Base-by-base conservation (phyloP, 768 basidiomycete species). In the Chalciporus chontae region DNA sequence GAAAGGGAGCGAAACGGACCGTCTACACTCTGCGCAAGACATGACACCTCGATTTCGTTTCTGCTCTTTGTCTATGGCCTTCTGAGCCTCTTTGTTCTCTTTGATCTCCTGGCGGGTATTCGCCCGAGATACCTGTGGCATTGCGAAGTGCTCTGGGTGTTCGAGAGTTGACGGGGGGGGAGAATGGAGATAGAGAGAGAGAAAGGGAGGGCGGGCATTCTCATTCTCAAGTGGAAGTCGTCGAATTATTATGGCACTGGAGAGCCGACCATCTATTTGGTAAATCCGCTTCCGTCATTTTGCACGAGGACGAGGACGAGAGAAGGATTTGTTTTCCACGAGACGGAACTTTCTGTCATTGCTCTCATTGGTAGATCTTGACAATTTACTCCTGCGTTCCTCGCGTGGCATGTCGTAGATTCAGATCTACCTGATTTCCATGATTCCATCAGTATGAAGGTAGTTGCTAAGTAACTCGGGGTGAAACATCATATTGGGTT, bases 41-140 rank as follows among this genome's bases (percentile, higher is more conserved):
- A 69, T 70, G 2, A 69, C 58, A 68, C 82, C 82, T 57, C 80
- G 71, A 3, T 81, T 80, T 36, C 83, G 73, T 59, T 84, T 84
- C 8, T 80, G 75, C 70, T 84, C 83, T 62, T 84, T 84, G 57
- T 84, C 83, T 47, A 81, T 78, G 14, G 75, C 73, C 42, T 76
- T 75, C 52, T 78, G 79, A 11, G 60, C 57, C 26, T 71, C 67
- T 47, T 55, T 67, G 31, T 37, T 55, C 18, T 67, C 67, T 45
- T 54, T 67, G 27, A 27, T 55, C 19, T 67, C 65, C 38, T 67
- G 58, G 38, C 69, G 69, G n/a, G 55, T 51, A 61, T 77, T 79
- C 54, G 73, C 73, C 56, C 77, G 75, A 40, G 70, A 60, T 29
- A 75, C 73, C 67, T 75, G 78, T 21, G 80, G 78, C 79, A 80